Evolutionary conservation across 176 grass and related monocot genomes (phyloP).

Genomic region (Musa itinerans): DNA sequence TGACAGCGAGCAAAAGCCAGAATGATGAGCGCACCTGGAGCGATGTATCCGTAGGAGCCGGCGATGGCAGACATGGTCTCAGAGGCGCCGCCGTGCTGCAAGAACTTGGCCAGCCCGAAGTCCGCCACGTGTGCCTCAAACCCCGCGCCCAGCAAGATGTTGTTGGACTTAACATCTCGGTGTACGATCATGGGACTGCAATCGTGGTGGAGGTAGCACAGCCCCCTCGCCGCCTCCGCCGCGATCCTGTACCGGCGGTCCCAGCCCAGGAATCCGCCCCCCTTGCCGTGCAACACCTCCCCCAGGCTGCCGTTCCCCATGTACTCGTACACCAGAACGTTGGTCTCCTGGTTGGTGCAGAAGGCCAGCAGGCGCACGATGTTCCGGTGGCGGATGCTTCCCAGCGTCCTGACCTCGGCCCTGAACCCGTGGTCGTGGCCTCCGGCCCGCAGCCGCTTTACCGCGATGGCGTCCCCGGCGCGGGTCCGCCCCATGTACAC

Average conservation of each 20-base stretch:
- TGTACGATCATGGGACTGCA: slow-evolving; percentile 77
- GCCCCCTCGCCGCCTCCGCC: slow-evolving; percentile 62
- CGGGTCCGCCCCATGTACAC: slow-evolving; percentile 53
- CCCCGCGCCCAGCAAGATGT: slow-evolving; percentile 55
- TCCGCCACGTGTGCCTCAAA: slow-evolving; percentile 84
- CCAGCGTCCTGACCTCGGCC: slow-evolving; percentile 75
- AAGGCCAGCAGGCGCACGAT: slow-evolving; percentile 79
- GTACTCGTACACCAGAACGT: slow-evolving; percentile 89
- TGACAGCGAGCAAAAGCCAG: neutral
- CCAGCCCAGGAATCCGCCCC: slow-evolving; percentile 52
- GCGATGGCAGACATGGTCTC: slow-evolving; percentile 95
- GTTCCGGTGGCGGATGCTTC: slow-evolving; percentile 81
- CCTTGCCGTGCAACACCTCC: slow-evolving; percentile 56
- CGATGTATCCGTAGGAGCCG: slow-evolving; percentile 94
- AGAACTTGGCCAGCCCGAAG: slow-evolving; percentile 93
- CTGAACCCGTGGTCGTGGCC: slow-evolving; percentile 67
- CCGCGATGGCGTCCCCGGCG: slow-evolving; percentile 43
- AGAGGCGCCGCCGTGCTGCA: slow-evolving; percentile 28
- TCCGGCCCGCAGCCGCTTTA: slow-evolving; percentile 43
- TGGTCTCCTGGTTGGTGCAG: slow-evolving; percentile 38
- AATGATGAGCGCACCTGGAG: slow-evolving; percentile 39
- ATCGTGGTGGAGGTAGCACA: slow-evolving; percentile 94
- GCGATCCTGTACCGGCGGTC: slow-evolving; percentile 66
- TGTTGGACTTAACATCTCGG: slow-evolving; percentile 93
- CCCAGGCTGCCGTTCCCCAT: slow-evolving; percentile 68